Evolutionary conservation across 1,139 yeast species (phyloP).

Genomic region (Pneumocystis oryctolagi): DNA sequence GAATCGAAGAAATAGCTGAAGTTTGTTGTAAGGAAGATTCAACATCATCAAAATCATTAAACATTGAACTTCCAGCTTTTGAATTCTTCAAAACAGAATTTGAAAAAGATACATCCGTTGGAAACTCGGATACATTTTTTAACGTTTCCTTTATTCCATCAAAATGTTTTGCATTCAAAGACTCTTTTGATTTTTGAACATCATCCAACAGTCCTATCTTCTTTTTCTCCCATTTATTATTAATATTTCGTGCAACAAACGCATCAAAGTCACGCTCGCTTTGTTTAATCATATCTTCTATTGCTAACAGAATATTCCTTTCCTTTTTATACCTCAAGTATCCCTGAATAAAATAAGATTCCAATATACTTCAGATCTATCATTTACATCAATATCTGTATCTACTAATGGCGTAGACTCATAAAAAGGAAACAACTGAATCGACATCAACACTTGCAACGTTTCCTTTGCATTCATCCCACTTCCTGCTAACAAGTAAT

Average conservation of each 20-base stretch:
- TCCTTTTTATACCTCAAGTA: constrained; percentile 53
- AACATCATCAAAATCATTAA: background rate
- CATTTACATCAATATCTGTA: constrained; percentile 20
- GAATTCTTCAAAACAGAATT: background rate
- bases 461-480: constrained; percentile 83
- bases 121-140: background rate
- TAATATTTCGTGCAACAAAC: constrained; percentile 55
- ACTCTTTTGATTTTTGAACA: constrained; percentile 41
- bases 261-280: constrained; percentile 76
- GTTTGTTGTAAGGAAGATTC: background rate
- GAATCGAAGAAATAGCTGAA: background rate
- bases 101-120: background rate
- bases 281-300: constrained; percentile 59
- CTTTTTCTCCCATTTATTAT: constrained; percentile 71
- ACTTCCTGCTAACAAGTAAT: constrained; percentile 75
- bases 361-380: background rate
- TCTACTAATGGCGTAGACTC: constrained; percentile 18
- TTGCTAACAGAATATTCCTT: constrained; percentile 66
- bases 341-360: background rate
- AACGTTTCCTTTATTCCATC: background rate
- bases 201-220: background rate
- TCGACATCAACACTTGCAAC: constrained; percentile 38
- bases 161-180: constrained; percentile 49
- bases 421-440: constrained; percentile 20
- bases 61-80: background rate